These are phyloP conservation scores for Nemania diffusa DNA, from an alignment of 2,329 filamentous ascomycete species.

Conservation along the genomic window DNA sequence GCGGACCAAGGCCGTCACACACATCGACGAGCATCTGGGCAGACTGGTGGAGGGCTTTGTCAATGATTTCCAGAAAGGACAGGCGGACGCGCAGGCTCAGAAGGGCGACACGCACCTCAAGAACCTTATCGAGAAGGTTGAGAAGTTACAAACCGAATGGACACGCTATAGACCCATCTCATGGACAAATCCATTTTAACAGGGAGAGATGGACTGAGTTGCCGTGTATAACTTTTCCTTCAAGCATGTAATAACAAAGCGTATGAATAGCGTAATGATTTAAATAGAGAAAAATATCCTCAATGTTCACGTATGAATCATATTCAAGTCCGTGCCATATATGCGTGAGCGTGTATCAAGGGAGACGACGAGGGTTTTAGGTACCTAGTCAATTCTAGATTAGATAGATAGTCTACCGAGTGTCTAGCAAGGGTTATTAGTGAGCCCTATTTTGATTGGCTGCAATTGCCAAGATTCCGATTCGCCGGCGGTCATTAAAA, in stretches of 20 bases:
- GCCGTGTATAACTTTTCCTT: neutral
- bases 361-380: too few species aligned
- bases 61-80: neutral
- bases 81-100: neutral
- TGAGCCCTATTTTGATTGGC: too few species aligned
- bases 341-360: too few species aligned
- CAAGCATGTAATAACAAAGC: neutral
- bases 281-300: too few species aligned
- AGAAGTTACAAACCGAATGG: conserved; percentile 4
- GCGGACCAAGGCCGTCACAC: neutral
- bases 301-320: too few species aligned
- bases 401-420: too few species aligned
- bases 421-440: too few species aligned
- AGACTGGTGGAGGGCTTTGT: neutral
- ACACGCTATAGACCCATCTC: conserved; percentile 1
- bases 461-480: too few species aligned
- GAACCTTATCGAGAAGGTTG: conserved; percentile 13
- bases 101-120: neutral
- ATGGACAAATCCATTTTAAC: neutral
- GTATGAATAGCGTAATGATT: too few species aligned
- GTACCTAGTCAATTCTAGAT: too few species aligned
- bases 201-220: neutral
- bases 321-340: too few species aligned
- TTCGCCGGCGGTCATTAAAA: too few species aligned
- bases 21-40: conserved; percentile 2